Conservation (phyloP, 305 asterid species). For the Rubia balearica region DNA sequence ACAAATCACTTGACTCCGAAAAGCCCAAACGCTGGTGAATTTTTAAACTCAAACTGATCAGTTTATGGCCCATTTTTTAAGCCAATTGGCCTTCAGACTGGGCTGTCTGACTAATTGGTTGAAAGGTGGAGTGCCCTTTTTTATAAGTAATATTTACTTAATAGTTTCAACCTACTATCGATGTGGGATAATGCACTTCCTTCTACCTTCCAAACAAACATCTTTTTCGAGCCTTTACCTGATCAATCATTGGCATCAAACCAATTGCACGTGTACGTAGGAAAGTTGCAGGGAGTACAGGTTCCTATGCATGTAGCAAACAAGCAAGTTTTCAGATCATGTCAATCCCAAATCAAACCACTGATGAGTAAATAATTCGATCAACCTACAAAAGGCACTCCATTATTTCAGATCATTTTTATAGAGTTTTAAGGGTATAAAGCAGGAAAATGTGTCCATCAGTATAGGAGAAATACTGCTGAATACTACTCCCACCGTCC, state of each 20-base stretch:
- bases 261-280: constrained; percentile 97
- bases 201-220: too few relatives aligned
- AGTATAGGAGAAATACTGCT: background rate
- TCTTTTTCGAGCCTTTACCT: constrained; percentile 54
- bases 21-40: too few relatives aligned
- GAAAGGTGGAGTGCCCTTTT: too few relatives aligned
- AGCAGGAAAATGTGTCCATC: background rate
- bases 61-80: too few relatives aligned
- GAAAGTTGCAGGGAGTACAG: constrained; percentile 73
- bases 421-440: background rate
- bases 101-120: too few relatives aligned
- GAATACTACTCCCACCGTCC: background rate
- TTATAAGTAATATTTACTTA: too few relatives aligned
- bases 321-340: background rate
- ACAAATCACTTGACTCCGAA: too few relatives aligned
- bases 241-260: constrained; percentile 98
- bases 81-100: too few relatives aligned
- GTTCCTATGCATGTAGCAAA: constrained; percentile 44
- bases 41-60: too few relatives aligned
- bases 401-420: constrained; percentile 4
- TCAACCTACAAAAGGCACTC: constrained; percentile 46
- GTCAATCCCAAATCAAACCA: constrained; percentile 11
- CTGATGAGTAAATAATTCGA: constrained; percentile 84
- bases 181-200: too few relatives aligned
- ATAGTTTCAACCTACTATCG: too few relatives aligned